Evolutionary conservation across 352 stramenopile species (phyloP), one percentile per base, ranked within the genome.

Genomic region (Phytophthora kernoviae): DNA sequence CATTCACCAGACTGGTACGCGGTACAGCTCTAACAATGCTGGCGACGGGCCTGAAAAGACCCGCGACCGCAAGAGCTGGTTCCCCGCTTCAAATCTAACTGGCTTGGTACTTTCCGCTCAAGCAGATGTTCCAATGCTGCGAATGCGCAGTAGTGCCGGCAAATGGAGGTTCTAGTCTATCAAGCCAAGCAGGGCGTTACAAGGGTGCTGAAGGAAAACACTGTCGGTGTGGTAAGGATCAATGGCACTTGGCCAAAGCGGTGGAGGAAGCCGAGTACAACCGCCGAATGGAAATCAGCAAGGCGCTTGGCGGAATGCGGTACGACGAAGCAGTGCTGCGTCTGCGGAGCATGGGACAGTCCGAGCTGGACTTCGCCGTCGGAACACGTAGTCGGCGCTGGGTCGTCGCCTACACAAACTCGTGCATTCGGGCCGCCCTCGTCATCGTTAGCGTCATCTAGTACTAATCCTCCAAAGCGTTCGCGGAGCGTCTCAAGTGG

Each of bases 71-170:
- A 91, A 91, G 67, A 87, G 73, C 53, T 94, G 86, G 86, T 94
- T 94, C 62, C 86, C 86, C 86, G 86, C 48, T 94, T 94, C 72
- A 94, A 94, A 62, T 93, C 84, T 39, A 94, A 92, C 45, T 91
- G 84, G 80, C 68, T 93, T n/a, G 86, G 86, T 57, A 92, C 81
- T 22, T 94, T 89, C 62, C 84, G 86, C 39, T 92, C 58, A 93
- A 91, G 77, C 79, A 91, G 67, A 93, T 93, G 82, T 94, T 92
- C 62, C 59, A 73, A 21, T 93, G 84, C 65, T 94, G 86, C 44
- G 86, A 94, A 66, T 94, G 86, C 57, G 85, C 81, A 7, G 77
- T 94, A 27, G 65, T 69, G 22, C 37, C 63, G 2, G 58, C 55
- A 45, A 66, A 36, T 32, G 47, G 39, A 22, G 55, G 53, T 24